Conservation (phyloP, 1,284 basidiomycete species). For the Singerocomus rubriflavus region DNA sequence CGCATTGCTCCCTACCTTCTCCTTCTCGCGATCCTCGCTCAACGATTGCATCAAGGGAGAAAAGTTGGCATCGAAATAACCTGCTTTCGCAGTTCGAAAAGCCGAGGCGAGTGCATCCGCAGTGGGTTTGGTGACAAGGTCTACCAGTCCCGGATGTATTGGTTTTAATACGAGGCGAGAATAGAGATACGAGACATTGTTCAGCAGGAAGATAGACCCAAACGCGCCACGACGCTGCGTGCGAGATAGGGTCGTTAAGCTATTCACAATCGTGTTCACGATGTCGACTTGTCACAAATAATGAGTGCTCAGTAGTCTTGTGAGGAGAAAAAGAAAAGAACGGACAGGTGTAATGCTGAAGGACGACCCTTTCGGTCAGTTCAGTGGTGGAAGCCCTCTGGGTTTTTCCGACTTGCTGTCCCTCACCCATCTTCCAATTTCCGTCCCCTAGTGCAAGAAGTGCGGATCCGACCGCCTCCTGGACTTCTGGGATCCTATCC, state of each 20-base stretch:
- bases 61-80: slow-evolving; percentile 78
- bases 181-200: slow-evolving; percentile 70
- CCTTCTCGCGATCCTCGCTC: slow-evolving; percentile 61
- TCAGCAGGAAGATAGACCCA: slow-evolving; percentile 72
- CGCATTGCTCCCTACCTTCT: slow-evolving; percentile 44
- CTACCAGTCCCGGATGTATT: slow-evolving; percentile 39
- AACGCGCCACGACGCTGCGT: slow-evolving; percentile 63
- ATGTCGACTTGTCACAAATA: slow-evolving; percentile 54
- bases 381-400: slow-evolving; percentile 42
- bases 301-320: not conserved
- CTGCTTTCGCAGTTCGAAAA: slow-evolving; percentile 74
- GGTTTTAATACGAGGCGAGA: slow-evolving; percentile 54
- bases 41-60: slow-evolving; percentile 70
- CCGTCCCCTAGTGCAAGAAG: slow-evolving; percentile 72
- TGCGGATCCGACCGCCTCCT: slow-evolving; percentile 59
- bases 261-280: slow-evolving; percentile 55
- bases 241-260: slow-evolving; percentile 58
- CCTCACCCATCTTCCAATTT: slow-evolving; percentile 87
- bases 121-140: slow-evolving; percentile 58
- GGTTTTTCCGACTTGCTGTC: slow-evolving; percentile 56
- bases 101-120: slow-evolving; percentile 61
- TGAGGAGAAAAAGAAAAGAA: slow-evolving; percentile 8
- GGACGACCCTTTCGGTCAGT: slow-evolving; percentile 54
- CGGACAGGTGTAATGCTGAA: slow-evolving; percentile 74
- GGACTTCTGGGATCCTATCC: slow-evolving; percentile 63